These are phyloP conservation scores for Neurospora intermedia DNA, from an alignment of 495 filamentous ascomycete genomes.

Conservation along the genomic window DNA sequence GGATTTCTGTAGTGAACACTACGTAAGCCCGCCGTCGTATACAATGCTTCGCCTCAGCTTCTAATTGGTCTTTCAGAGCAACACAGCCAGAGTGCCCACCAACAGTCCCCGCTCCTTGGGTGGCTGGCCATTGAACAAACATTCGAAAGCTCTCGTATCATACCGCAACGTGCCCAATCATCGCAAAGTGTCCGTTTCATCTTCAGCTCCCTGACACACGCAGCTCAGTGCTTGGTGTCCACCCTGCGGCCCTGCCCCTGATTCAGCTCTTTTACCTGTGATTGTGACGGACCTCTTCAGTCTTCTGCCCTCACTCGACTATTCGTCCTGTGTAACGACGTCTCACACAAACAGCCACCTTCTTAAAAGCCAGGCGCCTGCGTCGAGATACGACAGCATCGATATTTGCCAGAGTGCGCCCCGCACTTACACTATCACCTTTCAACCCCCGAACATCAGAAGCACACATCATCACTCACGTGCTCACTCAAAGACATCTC, in stretches of 20 bases:
- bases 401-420: not conserved
- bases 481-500: not conserved
- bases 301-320: not conserved
- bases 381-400: not conserved
- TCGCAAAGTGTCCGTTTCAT: not conserved
- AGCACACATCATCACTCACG: not conserved
- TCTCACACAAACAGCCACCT: not conserved
- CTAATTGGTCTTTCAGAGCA: not conserved
- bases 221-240: not conserved
- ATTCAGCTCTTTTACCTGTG: not conserved
- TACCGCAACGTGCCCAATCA: not conserved
- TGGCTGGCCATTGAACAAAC: not conserved
- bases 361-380: not conserved
- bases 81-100: not conserved
- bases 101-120: not conserved
- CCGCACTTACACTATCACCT: not conserved
- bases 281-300: not conserved
- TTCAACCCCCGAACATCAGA: not conserved
- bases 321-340: not conserved
- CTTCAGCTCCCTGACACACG: not conserved
- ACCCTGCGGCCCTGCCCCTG: not conserved
- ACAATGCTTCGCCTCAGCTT: not conserved
- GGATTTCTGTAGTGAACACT: not conserved
- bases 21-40: not conserved
- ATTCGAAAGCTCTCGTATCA: not conserved